A percentile compares a stretch with the other conserved stretches of the same genome.
phyloP scores from a whole-genome alignment of 2,329 filamentous ascomycete species.

The Chrysoporthe puriensis region DNA sequence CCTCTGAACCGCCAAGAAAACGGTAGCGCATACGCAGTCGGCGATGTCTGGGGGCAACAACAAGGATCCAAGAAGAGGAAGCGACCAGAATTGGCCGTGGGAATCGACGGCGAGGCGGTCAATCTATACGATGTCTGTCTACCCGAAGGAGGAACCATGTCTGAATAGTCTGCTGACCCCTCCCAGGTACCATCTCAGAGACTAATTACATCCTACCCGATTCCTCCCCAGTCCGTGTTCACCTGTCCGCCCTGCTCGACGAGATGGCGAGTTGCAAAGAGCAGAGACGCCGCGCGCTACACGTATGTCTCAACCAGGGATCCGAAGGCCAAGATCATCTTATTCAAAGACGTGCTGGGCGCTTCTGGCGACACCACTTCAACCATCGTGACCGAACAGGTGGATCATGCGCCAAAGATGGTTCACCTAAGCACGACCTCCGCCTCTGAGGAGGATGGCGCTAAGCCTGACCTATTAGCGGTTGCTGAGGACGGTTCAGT shows the following conservation, averaged over 20 bases:
- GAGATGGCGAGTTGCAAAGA: constrained; percentile 52
- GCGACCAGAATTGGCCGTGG: constrained; percentile 65
- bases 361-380: constrained; percentile 56
- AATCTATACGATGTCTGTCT: constrained; percentile 67
- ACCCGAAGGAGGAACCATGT: background rate
- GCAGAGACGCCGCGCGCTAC: constrained; percentile 56
- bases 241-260: constrained; percentile 65
- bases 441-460: constrained; percentile 32
- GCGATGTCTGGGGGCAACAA: constrained; percentile 64
- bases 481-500: constrained; percentile 66
- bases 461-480: constrained; percentile 53
- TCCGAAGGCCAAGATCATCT: constrained; percentile 54
- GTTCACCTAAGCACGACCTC: constrained; percentile 47
- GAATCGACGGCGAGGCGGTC: constrained; percentile 65
- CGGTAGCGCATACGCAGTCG: constrained; percentile 57
- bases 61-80: constrained; percentile 63
- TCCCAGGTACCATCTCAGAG: constrained; percentile 61
- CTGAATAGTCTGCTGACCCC: constrained; percentile 28
- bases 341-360: constrained; percentile 62
- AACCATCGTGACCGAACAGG: constrained; percentile 48
- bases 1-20: constrained; percentile 53
- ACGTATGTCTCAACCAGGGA: constrained; percentile 64
- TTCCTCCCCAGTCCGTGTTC: constrained; percentile 67
- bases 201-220: constrained; percentile 68
- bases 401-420: constrained; percentile 47